Base-by-base conservation (phyloP, 768 basidiomycete species). In the Chlorophyllum brunneum region DNA sequence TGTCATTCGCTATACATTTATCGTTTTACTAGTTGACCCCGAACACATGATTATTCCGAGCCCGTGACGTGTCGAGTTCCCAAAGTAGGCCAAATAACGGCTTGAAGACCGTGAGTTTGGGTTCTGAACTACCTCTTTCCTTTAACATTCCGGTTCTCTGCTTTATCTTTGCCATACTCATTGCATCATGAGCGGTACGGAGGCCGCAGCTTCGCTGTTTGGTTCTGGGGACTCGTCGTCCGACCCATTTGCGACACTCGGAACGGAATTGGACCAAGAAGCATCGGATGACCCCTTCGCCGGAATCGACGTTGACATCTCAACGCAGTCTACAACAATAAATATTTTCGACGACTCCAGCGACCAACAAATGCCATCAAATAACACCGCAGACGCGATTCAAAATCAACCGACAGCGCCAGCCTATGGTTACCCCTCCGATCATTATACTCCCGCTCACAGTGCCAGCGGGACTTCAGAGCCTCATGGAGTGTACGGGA, bases 181-280 rank as follows among this genome's bases (percentile, higher is more conserved):
- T 11, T 5, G 8, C 34, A 60, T 61, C 61, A 86, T 86, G 85
- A 78, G 72, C 65, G 73, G 75, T 58, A 81, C 85, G 51, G 87
- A 89, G 73, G 83, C 86, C 58, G 90, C 90, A 30, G 85, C 88
- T 46, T 83, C 86, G 52, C 84, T 92, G 40, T 92, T 92, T 73
- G 86, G 82, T 56, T 69, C 79, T 47, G 79, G 80, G 27, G 85
- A 88, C 62, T 62, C 80, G 45, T 70, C 70, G 15, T 72, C 77
- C 27, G 85, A 88, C 69, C 79, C 80, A 47, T 87, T 87, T 70
- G 78, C 84, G 55, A 69, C 75, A 49, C 74, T 85, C 56, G 83
- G 81, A 40, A 67, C 70, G 49, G 50, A 57, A 26, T 30, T 3
- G 3, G 40, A 18, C 15, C 48, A 39, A 29, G 48, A 48, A 39